Base-by-base conservation (phyloP, 192 early-diverging fungal species). In the Thamnidium elegans region DNA sequence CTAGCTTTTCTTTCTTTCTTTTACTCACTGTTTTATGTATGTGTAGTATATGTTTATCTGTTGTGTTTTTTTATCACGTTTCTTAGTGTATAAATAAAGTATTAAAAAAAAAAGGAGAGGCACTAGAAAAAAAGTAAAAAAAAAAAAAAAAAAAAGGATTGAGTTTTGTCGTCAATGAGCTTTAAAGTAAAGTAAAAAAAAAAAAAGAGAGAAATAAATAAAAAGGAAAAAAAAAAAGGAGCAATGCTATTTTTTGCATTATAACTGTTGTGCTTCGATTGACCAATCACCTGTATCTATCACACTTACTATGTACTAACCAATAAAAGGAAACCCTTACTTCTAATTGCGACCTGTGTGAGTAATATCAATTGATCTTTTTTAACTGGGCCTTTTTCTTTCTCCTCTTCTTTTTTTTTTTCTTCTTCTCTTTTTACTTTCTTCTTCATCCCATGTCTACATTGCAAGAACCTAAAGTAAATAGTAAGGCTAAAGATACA, bases 401-500 rank as follows among this genome's bases (percentile, higher is more conserved):
- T 47, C 13, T 47, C 46, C 13, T 17, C 13, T 17, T 47, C 46
- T 55, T 34, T 31, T 19, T 3, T 6, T 36, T 36, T 44, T 44
- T 58, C n/a, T 55, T 58, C 42, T 58, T 14, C 42, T 14, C 21
- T 45, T n/a, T n/a, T n/a, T n/a, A n/a, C 10, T 4, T 58, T 14
- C 36, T 39, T 50, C 47, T 62, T 51, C 43, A 19, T 42, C 6
- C 14, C n/a, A 44, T 39, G 8, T 39, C 61, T 34, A 0, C 43
- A 30, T 21, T 21, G 30, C 8, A 30, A 36, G 17, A 51, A 4
- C 1, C 47, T 21, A 30, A 17, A 43, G n/a, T 30, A 10, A 17
- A 10, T 26, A 50, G 3, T 8, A 48, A 63, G 17, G 10, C 48
- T 30, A 69, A 76, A 46, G 52, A 76, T 51, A 77, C 83, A 0